Evolutionary conservation across 164 flowering plant species (phyloP).

Genomic region (Annona squamosa): DNA sequence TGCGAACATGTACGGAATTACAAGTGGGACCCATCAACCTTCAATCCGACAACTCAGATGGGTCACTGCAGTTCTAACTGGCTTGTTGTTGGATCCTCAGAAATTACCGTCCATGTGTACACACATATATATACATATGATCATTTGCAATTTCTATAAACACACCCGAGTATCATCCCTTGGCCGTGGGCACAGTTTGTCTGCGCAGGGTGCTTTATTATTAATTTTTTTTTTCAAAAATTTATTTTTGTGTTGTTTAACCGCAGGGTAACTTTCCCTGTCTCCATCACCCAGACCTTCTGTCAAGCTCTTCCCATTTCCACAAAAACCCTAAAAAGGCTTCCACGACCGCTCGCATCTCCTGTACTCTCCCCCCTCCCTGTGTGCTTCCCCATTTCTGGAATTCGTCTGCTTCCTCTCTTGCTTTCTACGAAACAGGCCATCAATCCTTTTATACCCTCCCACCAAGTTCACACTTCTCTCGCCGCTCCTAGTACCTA

Average conservation of each 20-base stretch:
- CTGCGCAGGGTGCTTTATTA: no score
- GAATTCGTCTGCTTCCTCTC: neutral
- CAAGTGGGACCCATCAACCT: no score
- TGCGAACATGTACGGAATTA: no score
- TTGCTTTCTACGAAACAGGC: neutral
- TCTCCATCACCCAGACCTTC: slow-evolving; percentile 18
- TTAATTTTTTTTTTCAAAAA: no score
- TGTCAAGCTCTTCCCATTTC: slow-evolving; percentile 24
- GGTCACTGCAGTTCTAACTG: no score
- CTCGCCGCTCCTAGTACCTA: neutral
- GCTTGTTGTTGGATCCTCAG: no score
- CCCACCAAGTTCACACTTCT: neutral
- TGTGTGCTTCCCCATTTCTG: neutral
- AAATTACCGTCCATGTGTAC: no score
- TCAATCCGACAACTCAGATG: no score
- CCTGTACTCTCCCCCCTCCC: neutral
- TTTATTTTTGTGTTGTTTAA: neutral
- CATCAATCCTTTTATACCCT: neutral
- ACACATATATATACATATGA: no score
- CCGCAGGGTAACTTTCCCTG: slow-evolving; percentile 15
- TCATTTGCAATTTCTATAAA: no score
- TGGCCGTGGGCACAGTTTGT: no score
- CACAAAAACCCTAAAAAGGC: slow-evolving; percentile 21
- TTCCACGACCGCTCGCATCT: neutral
- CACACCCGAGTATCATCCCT: no score